A percentile compares a stretch with the other conserved stretches of the same genome.
These are phyloP conservation scores for Xeromyces bisporus DNA, from an alignment of 495 filamentous ascomycete species.

Conservation along the genomic window DNA sequence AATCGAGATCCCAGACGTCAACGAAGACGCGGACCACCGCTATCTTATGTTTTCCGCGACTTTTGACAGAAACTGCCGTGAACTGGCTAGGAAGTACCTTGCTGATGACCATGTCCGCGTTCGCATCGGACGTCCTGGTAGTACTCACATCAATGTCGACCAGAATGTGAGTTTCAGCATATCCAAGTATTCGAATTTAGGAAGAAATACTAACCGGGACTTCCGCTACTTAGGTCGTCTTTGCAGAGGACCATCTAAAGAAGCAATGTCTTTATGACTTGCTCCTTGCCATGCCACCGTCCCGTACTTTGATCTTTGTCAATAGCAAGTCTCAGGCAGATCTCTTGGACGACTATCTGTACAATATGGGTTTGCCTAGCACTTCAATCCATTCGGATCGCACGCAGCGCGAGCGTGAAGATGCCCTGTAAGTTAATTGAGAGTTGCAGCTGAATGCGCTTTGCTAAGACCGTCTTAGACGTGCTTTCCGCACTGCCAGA, in stretches of 20 bases:
- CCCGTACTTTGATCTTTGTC: conserved; percentile 82
- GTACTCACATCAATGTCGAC: conserved; percentile 57
- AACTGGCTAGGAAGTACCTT: conserved; percentile 60
- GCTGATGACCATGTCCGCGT: conserved; percentile 55
- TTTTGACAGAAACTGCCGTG: conserved; percentile 60
- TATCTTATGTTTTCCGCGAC: conserved; percentile 95
- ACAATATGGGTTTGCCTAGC: conserved; percentile 55
- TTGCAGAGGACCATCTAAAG: conserved; percentile 44
- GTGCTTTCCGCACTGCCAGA: conserved; percentile 58
- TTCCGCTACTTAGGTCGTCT: conserved; percentile 35
- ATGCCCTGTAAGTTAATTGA: conserved; percentile 51
- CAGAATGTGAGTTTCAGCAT: conserved; percentile 40
- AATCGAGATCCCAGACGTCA: conserved; percentile 31
- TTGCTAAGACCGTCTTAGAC: conserved; percentile 21
- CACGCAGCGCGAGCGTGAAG: conserved; percentile 84
- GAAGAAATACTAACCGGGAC: no score
- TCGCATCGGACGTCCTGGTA: conserved; percentile 70
- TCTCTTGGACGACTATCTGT: conserved; percentile 72
- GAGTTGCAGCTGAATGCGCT: background rate
- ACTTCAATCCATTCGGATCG: conserved; percentile 79
- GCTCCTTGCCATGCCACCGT: conserved; percentile 45
- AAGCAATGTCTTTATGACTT: conserved; percentile 55
- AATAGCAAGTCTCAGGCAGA: conserved; percentile 64
- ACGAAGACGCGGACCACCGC: conserved; percentile 63
- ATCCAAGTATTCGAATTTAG: background rate